Evolutionary conservation across 768 basidiomycete genomes (phyloP), one percentile per base, ranked within the genome.

Genomic region (Hydnomerulius pinastri): DNA sequence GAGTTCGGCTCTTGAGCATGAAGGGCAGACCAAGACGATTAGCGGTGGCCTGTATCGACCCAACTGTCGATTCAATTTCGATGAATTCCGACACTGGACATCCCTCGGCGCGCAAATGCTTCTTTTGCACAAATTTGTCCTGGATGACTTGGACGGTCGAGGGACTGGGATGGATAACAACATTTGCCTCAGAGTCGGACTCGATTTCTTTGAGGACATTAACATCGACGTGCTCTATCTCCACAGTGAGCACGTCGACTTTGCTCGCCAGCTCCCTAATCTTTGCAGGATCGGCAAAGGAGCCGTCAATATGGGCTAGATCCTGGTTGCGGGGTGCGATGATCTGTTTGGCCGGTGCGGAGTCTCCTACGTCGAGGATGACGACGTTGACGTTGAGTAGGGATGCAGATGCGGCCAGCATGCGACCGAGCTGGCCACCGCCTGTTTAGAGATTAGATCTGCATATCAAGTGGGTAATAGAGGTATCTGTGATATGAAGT

Each of bases 381-480:
- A 93, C 70, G 15, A 95, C 73, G 33, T 87, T 81, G 59, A 97
- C 77, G 62, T 93, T 90, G 43, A 98, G 79, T 27, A 92, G 78
- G 2, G 94, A 86, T 3, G 96, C 95, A 0, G 95, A 85, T 27
- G 86, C 86, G 4, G 87, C 90, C 12, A 99, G 80, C 97, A 99
- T 99, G 20, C 96, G 92, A 21, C 96, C 96, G 21, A 99, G 83
- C 71, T 98, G 96, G 55, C 96, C 95, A 30, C 97, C 97, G 55
- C 96, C 96, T 95, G 51, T 58, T 13, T 23, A 27, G 46, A 24
- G 17, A 25, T 27, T 17, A 44, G 43, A 29, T 8, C 23, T 25
- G 30, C 51, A 32, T 48, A 38, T 27, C 27, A 32, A 40, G 40
- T n/a, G n/a, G n/a, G n/a, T n/a, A n/a, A n/a, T n/a, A n/a, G n/a